Evolutionary conservation across 257 asterid species (phyloP), one percentile per base, ranked within the genome.

Genomic region (Solanum habrochaites): DNA sequence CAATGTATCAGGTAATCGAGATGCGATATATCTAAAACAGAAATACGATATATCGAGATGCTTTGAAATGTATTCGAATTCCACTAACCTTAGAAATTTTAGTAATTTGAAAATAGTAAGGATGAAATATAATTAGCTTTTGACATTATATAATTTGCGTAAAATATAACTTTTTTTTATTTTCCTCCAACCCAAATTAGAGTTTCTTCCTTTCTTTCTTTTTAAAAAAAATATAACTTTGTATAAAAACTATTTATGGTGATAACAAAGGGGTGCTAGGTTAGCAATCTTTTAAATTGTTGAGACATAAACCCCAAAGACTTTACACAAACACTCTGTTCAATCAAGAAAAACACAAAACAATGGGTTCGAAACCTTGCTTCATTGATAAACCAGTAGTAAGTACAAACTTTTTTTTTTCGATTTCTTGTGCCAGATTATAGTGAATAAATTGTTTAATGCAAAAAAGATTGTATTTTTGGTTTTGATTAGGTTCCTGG

Each of bases 401-500:
- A 73, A 88, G 90, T 82, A 29, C 35, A 11, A 29, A 6, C 39
- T 13, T 13, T 27, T 27, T 66, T 25, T 27, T 27, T 27, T 64
- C 35, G 14, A n/a, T 66, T 25, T 66, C 35, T 66, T 66, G 72
- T 66, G 72, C 20, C 10, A 25, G 72, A 66, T 66, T 27, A 67
- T 67, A 13, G 35, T 25, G 73, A 27, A 27, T 66, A 6, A 11
- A 25, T 11, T 13, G 18, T 56, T 32, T 84, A 6, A 10, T 42
- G 43, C 2, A 47, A 15, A 47, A 82, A 25, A 86, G 42, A 49
- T 18, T 83, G 37, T 40, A 60, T 72, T 56, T 37, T 82, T 43
- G 8, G 20, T 75, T 39, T 23, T 11, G 49, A 10, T 69, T 21
- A 95, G 99, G 93, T 94, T 90, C 99, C 98, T 3, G 98, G 99